Percentiles rank a stretch among this genome's conserved stretches.
Conservation (phyloP, 2,329 filamentous ascomycete genomes). For the Thielaviopsis musarum region DNA sequence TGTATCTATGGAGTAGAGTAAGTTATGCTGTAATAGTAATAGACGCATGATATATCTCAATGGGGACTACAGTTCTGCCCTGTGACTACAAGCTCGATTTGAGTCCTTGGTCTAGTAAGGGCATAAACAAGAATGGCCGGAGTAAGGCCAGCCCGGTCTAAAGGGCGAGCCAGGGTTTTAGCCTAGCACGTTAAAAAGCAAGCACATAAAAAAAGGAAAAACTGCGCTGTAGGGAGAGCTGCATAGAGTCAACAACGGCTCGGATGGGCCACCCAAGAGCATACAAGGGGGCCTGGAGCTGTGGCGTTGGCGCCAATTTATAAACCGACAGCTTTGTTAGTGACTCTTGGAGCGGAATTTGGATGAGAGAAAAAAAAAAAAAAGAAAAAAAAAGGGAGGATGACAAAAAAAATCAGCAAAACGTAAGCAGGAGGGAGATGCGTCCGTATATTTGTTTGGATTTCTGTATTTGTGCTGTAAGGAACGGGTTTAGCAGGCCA, state of each 20-base stretch:
- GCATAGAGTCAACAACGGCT: background rate
- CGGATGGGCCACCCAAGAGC: background rate
- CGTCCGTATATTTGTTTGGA: no score
- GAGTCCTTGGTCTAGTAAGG: no score
- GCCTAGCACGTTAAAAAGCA: background rate
- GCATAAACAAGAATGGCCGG: no score
- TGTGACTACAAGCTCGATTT: background rate
- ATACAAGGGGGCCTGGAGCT: background rate
- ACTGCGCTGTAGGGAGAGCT: background rate
- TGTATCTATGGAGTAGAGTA: background rate
- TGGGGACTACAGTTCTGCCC: background rate
- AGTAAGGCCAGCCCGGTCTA: no score
- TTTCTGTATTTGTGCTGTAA: no score
- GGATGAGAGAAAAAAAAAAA: background rate
- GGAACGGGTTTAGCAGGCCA: no score
- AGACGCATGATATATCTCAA: background rate
- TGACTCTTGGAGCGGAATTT: no score
- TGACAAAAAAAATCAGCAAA: background rate
- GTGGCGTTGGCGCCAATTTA: background rate
- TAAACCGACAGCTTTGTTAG: no score
- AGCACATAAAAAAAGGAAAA: background rate
- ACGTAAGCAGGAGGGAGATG: no score
- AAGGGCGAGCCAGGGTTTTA: no score
- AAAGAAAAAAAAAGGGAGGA: background rate
- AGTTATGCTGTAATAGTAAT: background rate